phyloP scores from a whole-genome alignment of 2,329 filamentous ascomycete genomes.

The Trematosphaeria pertusa region DNA sequence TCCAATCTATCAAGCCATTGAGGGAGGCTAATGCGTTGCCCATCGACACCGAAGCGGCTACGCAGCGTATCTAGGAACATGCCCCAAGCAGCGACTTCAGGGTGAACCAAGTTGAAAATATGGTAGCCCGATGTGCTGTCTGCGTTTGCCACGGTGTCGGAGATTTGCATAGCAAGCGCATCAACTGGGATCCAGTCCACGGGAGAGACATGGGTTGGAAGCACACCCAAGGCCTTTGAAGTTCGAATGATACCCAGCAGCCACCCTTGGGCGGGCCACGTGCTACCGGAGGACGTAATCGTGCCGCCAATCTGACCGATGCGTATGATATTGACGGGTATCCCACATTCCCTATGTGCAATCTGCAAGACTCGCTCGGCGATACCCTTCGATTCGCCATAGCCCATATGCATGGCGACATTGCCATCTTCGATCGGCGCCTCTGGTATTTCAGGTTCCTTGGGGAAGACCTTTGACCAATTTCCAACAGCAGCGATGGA shows the following conservation, averaged over 20 bases:
- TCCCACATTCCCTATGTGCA: conserved; percentile 7
- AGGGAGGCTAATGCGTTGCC: conserved; percentile 3
- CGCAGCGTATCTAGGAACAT: conserved; percentile 8
- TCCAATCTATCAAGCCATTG: conserved; percentile 16
- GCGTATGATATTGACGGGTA: conserved; percentile 19
- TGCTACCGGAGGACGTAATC: not conserved
- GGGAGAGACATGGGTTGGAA: conserved; percentile 13
- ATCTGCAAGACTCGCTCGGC: conserved; percentile 18
- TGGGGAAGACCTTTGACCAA: conserved; percentile 13
- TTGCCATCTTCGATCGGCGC: conserved; percentile 27
- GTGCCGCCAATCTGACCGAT: conserved; percentile 21
- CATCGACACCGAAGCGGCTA: conserved; percentile 3
- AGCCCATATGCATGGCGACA: conserved; percentile 41
- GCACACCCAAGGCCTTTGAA: conserved; percentile 3
- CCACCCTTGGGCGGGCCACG: conserved; percentile 20
- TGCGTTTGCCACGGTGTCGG: not conserved
- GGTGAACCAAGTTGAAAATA: conserved; percentile 18
- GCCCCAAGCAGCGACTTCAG: conserved; percentile 6
- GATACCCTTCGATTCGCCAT: conserved; percentile 45
- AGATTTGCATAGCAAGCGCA: conserved; percentile 11
- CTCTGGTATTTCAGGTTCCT: conserved; percentile 15
- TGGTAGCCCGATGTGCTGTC: not conserved
- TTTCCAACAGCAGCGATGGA: conserved; percentile 22
- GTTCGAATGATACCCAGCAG: conserved; percentile 11
- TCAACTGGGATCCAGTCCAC: conserved; percentile 27